Percentiles rank a stretch among this genome's conserved stretches.
phyloP scores from a whole-genome alignment of 495 filamentous ascomycete genomes.

The Tetracladium setigerum region DNA sequence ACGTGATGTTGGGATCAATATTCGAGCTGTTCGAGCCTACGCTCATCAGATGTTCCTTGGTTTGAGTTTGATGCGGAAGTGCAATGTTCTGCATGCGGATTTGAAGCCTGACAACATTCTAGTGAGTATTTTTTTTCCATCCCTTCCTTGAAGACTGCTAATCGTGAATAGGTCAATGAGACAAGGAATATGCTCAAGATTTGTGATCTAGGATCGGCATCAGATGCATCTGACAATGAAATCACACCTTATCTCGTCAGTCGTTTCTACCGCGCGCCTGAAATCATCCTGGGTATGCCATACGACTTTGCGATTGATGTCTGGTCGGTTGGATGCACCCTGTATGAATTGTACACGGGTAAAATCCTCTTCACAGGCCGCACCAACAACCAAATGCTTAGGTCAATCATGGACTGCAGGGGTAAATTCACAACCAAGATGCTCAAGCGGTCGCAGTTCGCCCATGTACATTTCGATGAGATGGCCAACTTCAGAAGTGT shows the following conservation, averaged over 20 bases:
- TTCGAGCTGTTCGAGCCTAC: conserved; percentile 78
- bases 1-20: conserved; percentile 83
- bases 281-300: conserved; percentile 92
- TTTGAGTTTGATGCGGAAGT: conserved; percentile 75
- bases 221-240: conserved; percentile 80
- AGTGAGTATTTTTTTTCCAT: conserved; percentile 29
- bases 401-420: conserved; percentile 90
- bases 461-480: conserved; percentile 77
- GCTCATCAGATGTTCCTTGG: conserved; percentile 92
- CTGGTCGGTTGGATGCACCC: conserved; percentile 94
- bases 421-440: conserved; percentile 87
- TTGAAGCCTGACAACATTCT: conserved; percentile 96
- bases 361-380: conserved; percentile 94
- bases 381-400: conserved; percentile 97
- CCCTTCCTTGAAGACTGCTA: conserved; percentile 18
- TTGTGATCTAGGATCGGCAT: conserved; percentile 91
- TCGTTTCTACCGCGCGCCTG: conserved; percentile 93
- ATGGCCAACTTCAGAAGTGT: conserved; percentile 77
- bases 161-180: conserved; percentile 52
- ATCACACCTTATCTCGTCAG: conserved; percentile 91
- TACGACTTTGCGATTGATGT: conserved; percentile 94
- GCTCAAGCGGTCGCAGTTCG: conserved; percentile 68
- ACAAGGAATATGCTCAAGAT: conserved; percentile 81
- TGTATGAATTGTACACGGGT: conserved; percentile 95
- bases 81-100: conserved; percentile 91